Percentiles rank a stretch among this genome's conserved stretches.
Evolutionary conservation across 2,329 filamentous ascomycete species (phyloP).

Genomic region (Trichoderma pleuroti): DNA sequence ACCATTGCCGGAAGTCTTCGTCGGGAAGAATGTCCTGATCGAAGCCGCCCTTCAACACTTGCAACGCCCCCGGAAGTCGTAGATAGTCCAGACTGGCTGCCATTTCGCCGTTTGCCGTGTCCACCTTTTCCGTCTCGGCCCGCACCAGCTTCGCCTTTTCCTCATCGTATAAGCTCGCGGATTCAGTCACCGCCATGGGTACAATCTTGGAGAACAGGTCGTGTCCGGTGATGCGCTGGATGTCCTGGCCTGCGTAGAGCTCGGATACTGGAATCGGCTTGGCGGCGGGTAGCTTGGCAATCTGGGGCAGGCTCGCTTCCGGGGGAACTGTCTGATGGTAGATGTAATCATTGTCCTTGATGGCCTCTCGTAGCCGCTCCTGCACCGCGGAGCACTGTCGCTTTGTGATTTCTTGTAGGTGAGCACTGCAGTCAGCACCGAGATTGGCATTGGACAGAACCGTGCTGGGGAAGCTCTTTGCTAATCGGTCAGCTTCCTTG

Average conservation of each 20-base stretch:
- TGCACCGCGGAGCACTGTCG: slow-evolving; percentile 77
- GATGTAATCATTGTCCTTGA: slow-evolving; percentile 96
- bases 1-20: slow-evolving; percentile 91
- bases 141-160: slow-evolving; percentile 95
- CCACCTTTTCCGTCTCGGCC: slow-evolving; percentile 89
- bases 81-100: slow-evolving; percentile 91
- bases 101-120: slow-evolving; percentile 92
- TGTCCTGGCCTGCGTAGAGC: slow-evolving; percentile 94
- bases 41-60: slow-evolving; percentile 87
- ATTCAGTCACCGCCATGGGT: slow-evolving; percentile 92
- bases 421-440: slow-evolving; percentile 69
- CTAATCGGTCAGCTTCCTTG: slow-evolving; percentile 72
- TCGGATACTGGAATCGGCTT: slow-evolving; percentile 98
- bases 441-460: slow-evolving; percentile 81
- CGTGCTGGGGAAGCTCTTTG: slow-evolving; percentile 75
- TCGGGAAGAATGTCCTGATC: slow-evolving; percentile 86
- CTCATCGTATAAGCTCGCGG: slow-evolving; percentile 94
- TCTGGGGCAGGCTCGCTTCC: slow-evolving; percentile 74
- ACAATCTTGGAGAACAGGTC: slow-evolving; percentile 97
- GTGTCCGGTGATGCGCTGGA: slow-evolving; percentile 92
- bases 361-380: slow-evolving; percentile 70
- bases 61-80: slow-evolving; percentile 81
- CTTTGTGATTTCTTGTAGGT: slow-evolving; percentile 77
- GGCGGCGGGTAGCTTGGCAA: slow-evolving; percentile 88
- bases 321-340: slow-evolving; percentile 91